phyloP scores from a whole-genome alignment of 2,329 filamentous ascomycete species.

The Talaromyces albobiverticillius region DNA sequence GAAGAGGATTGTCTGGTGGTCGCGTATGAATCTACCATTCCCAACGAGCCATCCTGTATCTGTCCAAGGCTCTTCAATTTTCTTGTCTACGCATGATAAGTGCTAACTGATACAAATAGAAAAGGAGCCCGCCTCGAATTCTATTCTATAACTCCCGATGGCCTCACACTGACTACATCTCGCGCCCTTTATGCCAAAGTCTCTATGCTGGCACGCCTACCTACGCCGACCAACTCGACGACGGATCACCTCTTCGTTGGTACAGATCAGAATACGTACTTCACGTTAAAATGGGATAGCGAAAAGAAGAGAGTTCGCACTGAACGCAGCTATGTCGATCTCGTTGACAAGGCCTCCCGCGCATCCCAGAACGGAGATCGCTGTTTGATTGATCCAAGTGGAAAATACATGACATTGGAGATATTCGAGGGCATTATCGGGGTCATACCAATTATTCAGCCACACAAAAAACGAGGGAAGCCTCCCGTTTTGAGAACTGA shows the following conservation, averaged over 20 bases:
- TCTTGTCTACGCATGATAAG: slow-evolving; percentile 19
- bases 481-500: slow-evolving; percentile 18
- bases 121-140: slow-evolving; percentile 85
- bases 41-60: not conserved
- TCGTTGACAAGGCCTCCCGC: slow-evolving; percentile 60
- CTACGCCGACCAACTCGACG: slow-evolving; percentile 62
- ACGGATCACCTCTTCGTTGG: slow-evolving; percentile 90
- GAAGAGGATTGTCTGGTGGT: slow-evolving; percentile 80
- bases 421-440: slow-evolving; percentile 67
- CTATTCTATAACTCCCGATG: slow-evolving; percentile 63
- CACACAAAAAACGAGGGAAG: slow-evolving; percentile 45
- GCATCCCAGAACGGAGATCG: slow-evolving; percentile 80
- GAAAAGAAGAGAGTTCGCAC: slow-evolving; percentile 53
- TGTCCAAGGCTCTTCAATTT: not conserved
- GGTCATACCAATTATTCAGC: slow-evolving; percentile 59
- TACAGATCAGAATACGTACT: slow-evolving; percentile 86
- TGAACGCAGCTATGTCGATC: slow-evolving; percentile 57
- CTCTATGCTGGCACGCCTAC: slow-evolving; percentile 65
- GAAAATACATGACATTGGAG: slow-evolving; percentile 64
- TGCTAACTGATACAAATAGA: slow-evolving; percentile 41
- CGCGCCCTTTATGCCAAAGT: slow-evolving; percentile 81
- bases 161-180: slow-evolving; percentile 64
- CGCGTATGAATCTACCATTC: slow-evolving; percentile 60
- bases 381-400: slow-evolving; percentile 78
- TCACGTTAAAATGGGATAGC: slow-evolving; percentile 80